These are phyloP conservation scores for Fusarium sp. DNA, from an alignment of 2,329 filamentous ascomycete genomes.

Conservation along the genomic window DNA sequence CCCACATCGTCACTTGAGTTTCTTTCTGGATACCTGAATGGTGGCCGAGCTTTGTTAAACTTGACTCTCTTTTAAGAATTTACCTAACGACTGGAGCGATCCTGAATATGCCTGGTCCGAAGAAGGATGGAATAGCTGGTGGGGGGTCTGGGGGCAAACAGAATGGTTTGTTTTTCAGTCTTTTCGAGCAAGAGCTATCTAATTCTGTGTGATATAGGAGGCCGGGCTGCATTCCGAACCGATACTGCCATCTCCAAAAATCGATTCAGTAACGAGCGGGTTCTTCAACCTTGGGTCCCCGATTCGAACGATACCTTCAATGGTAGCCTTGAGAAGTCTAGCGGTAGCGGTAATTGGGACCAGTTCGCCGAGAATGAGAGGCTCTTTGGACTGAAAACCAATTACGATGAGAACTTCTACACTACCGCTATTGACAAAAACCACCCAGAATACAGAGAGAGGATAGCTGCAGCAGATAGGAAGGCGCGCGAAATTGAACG, in stretches of 20 bases:
- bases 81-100: constrained; percentile 33
- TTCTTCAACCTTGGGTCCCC: constrained; percentile 83
- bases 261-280: constrained; percentile 73
- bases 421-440: constrained; percentile 88
- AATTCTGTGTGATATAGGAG: constrained; percentile 59
- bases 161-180: constrained; percentile 46
- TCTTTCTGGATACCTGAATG: constrained; percentile 37
- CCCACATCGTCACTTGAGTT: constrained; percentile 25
- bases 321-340: constrained; percentile 72
- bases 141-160: constrained; percentile 46
- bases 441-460: constrained; percentile 82
- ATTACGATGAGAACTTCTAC: constrained; percentile 94
- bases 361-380: constrained; percentile 92
- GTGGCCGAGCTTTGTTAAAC: constrained; percentile 31
- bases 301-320: constrained; percentile 68
- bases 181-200: constrained; percentile 3
- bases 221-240: constrained; percentile 77
- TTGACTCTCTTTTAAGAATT: constrained; percentile 38
- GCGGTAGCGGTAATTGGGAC: constrained; percentile 74
- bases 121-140: constrained; percentile 49
- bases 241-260: constrained; percentile 87
- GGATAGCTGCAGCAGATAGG: constrained; percentile 78
- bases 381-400: constrained; percentile 85
- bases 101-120: constrained; percentile 48
- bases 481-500: constrained; percentile 91